These are phyloP conservation scores for Trebouxiophyceae sp. DNA, from an alignment of 163 green algal genomes.

Conservation along the genomic window DNA sequence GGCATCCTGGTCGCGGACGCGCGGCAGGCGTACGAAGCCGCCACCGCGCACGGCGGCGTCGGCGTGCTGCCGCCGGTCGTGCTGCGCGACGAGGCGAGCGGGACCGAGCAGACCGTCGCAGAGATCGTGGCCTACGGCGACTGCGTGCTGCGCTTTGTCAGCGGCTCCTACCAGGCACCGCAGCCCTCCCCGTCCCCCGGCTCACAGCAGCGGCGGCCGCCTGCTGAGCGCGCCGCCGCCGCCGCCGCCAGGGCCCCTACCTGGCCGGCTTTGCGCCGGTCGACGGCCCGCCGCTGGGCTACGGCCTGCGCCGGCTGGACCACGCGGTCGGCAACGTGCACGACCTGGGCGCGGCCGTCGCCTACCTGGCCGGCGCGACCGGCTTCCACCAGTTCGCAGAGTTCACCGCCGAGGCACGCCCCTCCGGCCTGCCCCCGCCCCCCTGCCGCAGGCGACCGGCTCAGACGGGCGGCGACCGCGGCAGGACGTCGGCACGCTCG, in stretches of 20 bases:
- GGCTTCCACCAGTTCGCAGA: conserved; percentile 99
- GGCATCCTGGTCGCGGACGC: conserved; percentile 80
- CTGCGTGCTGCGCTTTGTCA: conserved; percentile 87
- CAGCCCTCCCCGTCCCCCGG: too few species aligned
- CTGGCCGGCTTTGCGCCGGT: conserved; percentile 55
- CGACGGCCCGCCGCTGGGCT: conserved; percentile 22
- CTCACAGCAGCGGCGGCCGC: too few species aligned
- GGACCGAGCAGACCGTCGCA: conserved; percentile 30
- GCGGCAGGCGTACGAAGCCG: conserved; percentile 53
- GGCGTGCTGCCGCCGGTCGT: conserved; percentile 50
- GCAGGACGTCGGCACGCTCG: conserved; percentile 81
- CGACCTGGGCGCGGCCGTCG: conserved; percentile 59
- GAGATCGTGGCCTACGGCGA: conserved; percentile 92
- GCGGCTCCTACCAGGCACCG: conserved; percentile 39
- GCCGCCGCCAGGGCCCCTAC: conserved; percentile 52
- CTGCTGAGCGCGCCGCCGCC: too few species aligned
- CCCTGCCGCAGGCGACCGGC: too few species aligned
- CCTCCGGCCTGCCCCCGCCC: too few species aligned
- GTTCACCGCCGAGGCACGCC: conserved; percentile 72
- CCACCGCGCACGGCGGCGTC: conserved; percentile 57
- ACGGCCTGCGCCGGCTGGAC: conserved; percentile 72
- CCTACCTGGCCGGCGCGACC: conserved; percentile 71
- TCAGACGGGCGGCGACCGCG: too few species aligned
- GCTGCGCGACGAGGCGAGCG: conserved; percentile 33
- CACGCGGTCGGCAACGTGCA: conserved; percentile 92